Evolutionary conservation across 495 filamentous ascomycete species (phyloP).

Genomic region (Penicillium verhagenii): DNA sequence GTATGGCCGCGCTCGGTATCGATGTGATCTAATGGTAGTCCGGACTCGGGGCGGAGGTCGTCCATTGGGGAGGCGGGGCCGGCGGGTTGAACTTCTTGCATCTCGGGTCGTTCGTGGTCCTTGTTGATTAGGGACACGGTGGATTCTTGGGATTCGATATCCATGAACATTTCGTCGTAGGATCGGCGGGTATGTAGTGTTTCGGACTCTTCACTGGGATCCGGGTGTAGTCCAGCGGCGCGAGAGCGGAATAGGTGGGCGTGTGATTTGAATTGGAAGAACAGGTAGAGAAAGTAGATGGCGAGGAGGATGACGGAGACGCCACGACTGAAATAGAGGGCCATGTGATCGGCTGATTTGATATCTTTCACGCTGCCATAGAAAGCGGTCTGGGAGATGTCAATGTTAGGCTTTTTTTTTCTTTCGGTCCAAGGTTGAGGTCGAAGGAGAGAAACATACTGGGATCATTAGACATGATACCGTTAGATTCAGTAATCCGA

Average conservation of each 20-base stretch:
- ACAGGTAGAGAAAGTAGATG: conserved; percentile 79
- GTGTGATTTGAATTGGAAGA: conserved; percentile 91
- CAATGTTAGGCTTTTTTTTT: too few species aligned
- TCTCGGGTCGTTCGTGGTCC: conserved; percentile 45
- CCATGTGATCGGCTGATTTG: conserved; percentile 29
- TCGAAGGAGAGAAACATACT: conserved; percentile 89
- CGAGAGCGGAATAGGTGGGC: conserved; percentile 83
- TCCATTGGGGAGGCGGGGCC: conserved; percentile 65
- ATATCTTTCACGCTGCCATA: conserved; percentile 87
- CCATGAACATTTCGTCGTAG: conserved; percentile 5
- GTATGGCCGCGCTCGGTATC: neutral
- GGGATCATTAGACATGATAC: conserved; percentile 84
- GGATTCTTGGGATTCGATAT: conserved; percentile 64
- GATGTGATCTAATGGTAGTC: conserved; percentile 37
- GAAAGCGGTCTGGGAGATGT: conserved; percentile 58
- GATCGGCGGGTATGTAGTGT: conserved; percentile 1
- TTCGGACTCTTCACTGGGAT: too few species aligned
- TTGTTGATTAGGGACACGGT: conserved; percentile 59
- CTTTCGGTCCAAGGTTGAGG: conserved; percentile 56
- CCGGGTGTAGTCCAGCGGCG: conserved; percentile 22
- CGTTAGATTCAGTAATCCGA: conserved; percentile 83
- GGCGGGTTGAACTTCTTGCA: conserved; percentile 61
- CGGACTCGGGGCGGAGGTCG: conserved; percentile 62
- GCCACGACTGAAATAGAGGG: conserved; percentile 15
- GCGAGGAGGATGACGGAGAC: conserved; percentile 58